A percentile compares a stretch with the other conserved stretches of the same genome.
Evolutionary conservation across 345 rosid species (phyloP).

Genomic region (Mangifera indica): DNA sequence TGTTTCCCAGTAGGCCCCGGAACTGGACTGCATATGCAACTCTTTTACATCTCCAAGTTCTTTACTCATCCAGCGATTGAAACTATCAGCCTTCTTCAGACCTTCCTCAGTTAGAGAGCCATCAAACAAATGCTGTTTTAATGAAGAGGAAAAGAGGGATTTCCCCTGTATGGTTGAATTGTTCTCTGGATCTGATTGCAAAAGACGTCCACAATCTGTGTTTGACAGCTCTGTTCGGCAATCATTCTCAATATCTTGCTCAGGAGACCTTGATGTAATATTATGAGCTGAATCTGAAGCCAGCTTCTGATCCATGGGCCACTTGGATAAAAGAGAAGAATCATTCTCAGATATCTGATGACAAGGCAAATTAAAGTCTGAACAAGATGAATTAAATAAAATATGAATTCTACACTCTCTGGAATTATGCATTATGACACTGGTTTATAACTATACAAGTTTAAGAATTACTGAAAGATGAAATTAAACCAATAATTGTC

Average conservation of each 20-base stretch:
- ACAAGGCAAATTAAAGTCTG: conserved; percentile 13
- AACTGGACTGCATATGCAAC: conserved; percentile 50
- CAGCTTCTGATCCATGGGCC: conserved; percentile 39
- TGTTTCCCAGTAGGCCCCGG: conserved; percentile 60
- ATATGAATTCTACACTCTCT: background rate
- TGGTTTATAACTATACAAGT: background rate
- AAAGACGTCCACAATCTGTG: conserved; percentile 27
- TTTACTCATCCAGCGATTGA: conserved; percentile 90
- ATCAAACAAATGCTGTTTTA: conserved; percentile 38
- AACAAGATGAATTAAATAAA: background rate
- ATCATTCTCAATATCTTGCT: conserved; percentile 30
- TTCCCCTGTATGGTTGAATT: conserved; percentile 46
- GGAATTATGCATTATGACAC: background rate
- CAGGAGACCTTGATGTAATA: conserved; percentile 26
- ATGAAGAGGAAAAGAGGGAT: conserved; percentile 37
- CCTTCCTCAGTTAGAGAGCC: conserved; percentile 52
- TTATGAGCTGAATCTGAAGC: conserved; percentile 37
- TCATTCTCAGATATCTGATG: conserved; percentile 32
- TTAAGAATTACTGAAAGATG: background rate
- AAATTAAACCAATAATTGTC: too few species aligned
- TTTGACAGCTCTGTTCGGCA: conserved; percentile 27
- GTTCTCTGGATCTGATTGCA: conserved; percentile 33
- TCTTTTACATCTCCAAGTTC: conserved; percentile 86
- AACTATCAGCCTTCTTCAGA: conserved; percentile 88
- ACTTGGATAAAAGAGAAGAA: conserved; percentile 28